Conservation (phyloP, 1,284 basidiomycete species). For the Spongispora temasekensis region DNA sequence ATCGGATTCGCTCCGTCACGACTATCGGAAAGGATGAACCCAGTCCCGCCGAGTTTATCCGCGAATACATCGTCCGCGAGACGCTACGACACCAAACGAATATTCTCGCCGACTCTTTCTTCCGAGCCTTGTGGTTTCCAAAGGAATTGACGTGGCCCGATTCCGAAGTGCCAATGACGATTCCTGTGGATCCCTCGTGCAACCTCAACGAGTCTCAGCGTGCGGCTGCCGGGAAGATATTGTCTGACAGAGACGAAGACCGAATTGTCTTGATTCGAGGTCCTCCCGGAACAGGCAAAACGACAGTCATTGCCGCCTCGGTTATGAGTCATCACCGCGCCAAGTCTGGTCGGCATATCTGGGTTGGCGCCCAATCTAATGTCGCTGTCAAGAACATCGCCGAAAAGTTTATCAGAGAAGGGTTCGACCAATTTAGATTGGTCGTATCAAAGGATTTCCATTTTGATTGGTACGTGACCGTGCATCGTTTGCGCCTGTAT, state of each 20-base stretch:
- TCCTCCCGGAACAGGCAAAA: constrained; percentile 48
- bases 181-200: constrained; percentile 3
- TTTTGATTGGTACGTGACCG: constrained; percentile 54
- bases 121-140: constrained; percentile 45
- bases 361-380: constrained; percentile 72
- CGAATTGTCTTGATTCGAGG: constrained; percentile 60
- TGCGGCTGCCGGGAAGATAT: constrained; percentile 39
- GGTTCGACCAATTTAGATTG: constrained; percentile 41
- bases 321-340: constrained; percentile 43
- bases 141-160: constrained; percentile 40
- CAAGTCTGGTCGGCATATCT: constrained; percentile 41
- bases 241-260: constrained; percentile 38
- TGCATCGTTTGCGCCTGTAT: not conserved
- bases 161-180: no score
- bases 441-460: constrained; percentile 48
- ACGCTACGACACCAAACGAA: constrained; percentile 37
- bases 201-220: constrained; percentile 43
- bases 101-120: constrained; percentile 45
- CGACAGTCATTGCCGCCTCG: constrained; percentile 43
- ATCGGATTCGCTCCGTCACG: constrained; percentile 29
- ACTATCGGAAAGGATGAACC: constrained; percentile 19
- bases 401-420: constrained; percentile 42
- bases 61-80: constrained; percentile 37
- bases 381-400: constrained; percentile 60
- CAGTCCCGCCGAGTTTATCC: constrained; percentile 43